phyloP scores from a whole-genome alignment of 2,329 filamentous ascomycete species.

The Aspergillus bombycis region DNA sequence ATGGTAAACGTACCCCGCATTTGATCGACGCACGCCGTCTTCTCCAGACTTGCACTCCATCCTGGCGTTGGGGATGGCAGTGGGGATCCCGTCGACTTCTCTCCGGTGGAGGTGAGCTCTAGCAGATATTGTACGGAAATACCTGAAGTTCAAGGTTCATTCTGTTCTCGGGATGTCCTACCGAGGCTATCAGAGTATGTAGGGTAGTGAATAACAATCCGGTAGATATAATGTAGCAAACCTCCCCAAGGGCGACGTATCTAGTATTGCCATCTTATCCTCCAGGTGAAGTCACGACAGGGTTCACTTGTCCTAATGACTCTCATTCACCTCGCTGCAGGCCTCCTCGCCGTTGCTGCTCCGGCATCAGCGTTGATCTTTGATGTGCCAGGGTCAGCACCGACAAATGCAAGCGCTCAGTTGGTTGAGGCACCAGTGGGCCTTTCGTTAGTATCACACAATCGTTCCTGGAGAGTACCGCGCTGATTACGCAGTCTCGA shows the following conservation, averaged over 20 bases:
- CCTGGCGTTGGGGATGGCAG: neutral
- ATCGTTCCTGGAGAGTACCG: neutral
- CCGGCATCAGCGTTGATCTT: slow-evolving; percentile 32
- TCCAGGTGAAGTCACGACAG: neutral
- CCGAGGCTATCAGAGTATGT: neutral
- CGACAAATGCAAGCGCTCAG: slow-evolving; percentile 32
- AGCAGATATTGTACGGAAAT: neutral
- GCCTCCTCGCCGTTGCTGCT: neutral
- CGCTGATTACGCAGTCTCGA: slow-evolving; percentile 47
- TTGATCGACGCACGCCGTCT: neutral
- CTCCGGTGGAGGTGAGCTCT: neutral
- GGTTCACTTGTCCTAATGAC: neutral
- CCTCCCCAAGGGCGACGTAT: neutral
- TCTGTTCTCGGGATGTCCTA: neutral
- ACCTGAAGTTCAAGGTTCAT: neutral
- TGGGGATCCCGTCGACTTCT: neutral
- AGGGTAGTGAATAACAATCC: neutral
- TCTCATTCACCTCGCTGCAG: neutral
- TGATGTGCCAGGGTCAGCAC: slow-evolving; percentile 38
- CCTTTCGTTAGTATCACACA: slow-evolving; percentile 44
- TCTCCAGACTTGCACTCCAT: neutral
- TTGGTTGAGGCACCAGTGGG: slow-evolving; percentile 50
- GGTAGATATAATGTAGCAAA: neutral
- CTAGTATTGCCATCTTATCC: neutral
- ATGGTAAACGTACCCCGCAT: neutral